Conservation (phyloP, 2,329 filamentous ascomycete species). For the Chaetothyriales sp. region DNA sequence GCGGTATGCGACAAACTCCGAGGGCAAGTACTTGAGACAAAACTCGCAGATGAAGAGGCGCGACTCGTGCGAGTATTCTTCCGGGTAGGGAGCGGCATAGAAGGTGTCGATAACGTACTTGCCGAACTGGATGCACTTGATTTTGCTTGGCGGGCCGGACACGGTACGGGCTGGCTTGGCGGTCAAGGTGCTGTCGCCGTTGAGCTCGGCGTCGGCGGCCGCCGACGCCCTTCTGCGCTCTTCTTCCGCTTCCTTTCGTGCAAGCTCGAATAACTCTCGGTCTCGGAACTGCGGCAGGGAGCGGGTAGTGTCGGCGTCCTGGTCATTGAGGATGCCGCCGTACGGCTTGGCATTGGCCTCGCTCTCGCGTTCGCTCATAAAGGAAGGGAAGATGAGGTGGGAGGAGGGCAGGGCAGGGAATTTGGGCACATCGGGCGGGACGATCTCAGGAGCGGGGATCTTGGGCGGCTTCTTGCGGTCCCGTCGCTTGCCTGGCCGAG, state of each 20-base stretch:
- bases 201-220: slow-evolving; percentile 41
- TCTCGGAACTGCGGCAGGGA: slow-evolving; percentile 72
- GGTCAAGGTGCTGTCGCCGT: slow-evolving; percentile 50
- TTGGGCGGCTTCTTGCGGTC: slow-evolving; percentile 24
- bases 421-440: slow-evolving; percentile 34
- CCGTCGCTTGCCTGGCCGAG: slow-evolving; percentile 45
- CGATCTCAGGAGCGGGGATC: slow-evolving; percentile 29
- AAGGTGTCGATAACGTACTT: slow-evolving; percentile 97
- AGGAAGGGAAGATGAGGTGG: slow-evolving; percentile 38
- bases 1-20: slow-evolving; percentile 93
- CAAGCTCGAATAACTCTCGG: slow-evolving; percentile 74
- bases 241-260: slow-evolving; percentile 80
- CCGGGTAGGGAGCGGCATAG: slow-evolving; percentile 96
- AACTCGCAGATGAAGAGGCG: slow-evolving; percentile 99
- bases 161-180: slow-evolving; percentile 56
- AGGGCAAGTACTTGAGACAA: slow-evolving; percentile 98
- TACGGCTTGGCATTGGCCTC: slow-evolving; percentile 89
- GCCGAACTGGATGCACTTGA: slow-evolving; percentile 97
- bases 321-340: slow-evolving; percentile 78
- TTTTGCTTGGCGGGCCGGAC: slow-evolving; percentile 81
- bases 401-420: slow-evolving; percentile 18
- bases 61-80: slow-evolving; percentile 93
- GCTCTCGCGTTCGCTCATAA: slow-evolving; percentile 71
- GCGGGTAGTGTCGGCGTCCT: slow-evolving; percentile 79
- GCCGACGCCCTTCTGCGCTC: slow-evolving; percentile 56